Base-by-base conservation (phyloP, 768 basidiomycete species). In the Tubosaeta brunneosetosa region DNA sequence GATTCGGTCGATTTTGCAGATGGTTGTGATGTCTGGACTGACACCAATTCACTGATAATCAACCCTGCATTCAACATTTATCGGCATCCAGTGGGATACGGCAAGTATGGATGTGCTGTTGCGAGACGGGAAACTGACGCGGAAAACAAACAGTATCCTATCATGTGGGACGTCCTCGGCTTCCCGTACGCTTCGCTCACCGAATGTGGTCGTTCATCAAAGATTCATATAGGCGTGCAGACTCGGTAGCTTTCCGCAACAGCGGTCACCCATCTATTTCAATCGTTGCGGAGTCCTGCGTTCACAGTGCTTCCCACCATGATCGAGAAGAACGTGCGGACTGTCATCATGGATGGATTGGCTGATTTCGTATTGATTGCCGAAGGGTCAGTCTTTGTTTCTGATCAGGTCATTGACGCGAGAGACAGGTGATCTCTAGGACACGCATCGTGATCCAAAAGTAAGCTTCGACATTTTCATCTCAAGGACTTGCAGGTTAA, bases 51-150 rank as follows among this genome's bases (percentile, higher is more conserved):
- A 0, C 56, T 87, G 19, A 48, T 68, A 3, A 68, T 86, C 57
- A 89, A 90, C 59, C 88, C 88, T 0, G 86, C 84, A 0, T 91
- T 90, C 71, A 76, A 90, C 57, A 75, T 88, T 6, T 91, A 90
- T 63, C 79, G n/a, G 84, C 22, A 86, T 90, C 50, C n/a, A n/a
- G n/a, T 86, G 86, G 67, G 86, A 88, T 61, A 86, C 81, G 17
- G 77, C 70, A 47, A 53, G 77, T 61, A 14, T 9, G 8, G 6
- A 3, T n/a, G 8, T 10, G 0, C 19, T 6, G 16, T 25, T 9
- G 3, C 32, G 2, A 3, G 25, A 27, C 11, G 16, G 27, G 38
- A 42, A 27, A 25, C 47, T 59, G n/a, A 61, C 32, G 22, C 22
- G 22, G 22, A 22, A 22, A 11, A 14, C 27, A 5, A 17, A 11